Conservation (phyloP, 129 eudicot species). For the sunflower (Helianthus annuus) region HanXRQr2.0-SUNRISE NC_035433.2:134253637-134254136, state of each 20-base stretch:
- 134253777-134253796: conserved; percentile 68
- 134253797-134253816: conserved; percentile 90
- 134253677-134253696: conserved; percentile 60
- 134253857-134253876: conserved; percentile 68
- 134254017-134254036: conserved; percentile 79
- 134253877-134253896: conserved; percentile 68
- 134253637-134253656: neutral
- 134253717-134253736: conserved; percentile 67
- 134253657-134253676: conserved; percentile 38
- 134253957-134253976: conserved; percentile 78
- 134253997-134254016: conserved; percentile 39
- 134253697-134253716: conserved; percentile 46
- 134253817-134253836: conserved; percentile 72
- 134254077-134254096: conserved; percentile 80
- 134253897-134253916: conserved; percentile 72
- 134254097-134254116: conserved; percentile 70
- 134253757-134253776: conserved; percentile 81
- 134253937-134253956: conserved; percentile 68
- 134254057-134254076: conserved; percentile 69
- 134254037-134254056: conserved; percentile 81
- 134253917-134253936: conserved; percentile 56
- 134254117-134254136: conserved; percentile 59
- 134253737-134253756: conserved; percentile 61
- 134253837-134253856: conserved; percentile 58
- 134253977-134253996: conserved; percentile 69